phyloP scores from a whole-genome alignment of 441 rosid genomes.

The Brassica balearica region DNA sequence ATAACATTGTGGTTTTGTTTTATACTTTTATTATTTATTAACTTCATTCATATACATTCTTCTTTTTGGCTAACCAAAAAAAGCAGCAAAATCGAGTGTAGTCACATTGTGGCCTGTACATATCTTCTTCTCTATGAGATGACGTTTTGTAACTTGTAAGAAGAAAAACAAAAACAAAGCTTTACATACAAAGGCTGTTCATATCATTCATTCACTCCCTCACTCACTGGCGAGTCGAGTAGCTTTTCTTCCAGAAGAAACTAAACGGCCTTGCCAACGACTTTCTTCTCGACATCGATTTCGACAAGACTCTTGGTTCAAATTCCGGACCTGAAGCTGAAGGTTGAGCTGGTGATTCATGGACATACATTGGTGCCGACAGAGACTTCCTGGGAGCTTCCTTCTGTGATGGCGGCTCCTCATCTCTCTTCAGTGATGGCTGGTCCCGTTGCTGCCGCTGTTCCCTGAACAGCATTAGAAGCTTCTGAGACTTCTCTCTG shows the following conservation, averaged over 20 bases:
- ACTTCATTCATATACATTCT: background rate
- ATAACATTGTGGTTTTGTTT: background rate
- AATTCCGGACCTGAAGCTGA: constrained; percentile 30
- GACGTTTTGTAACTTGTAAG: constrained; percentile 11
- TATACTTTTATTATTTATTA: background rate
- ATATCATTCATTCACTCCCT: constrained; percentile 6
- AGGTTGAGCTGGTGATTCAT: constrained; percentile 42
- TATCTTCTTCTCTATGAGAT: constrained; percentile 16
- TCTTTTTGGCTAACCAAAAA: constrained; percentile 14
- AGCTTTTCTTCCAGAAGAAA: constrained; percentile 78
- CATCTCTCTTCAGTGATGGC: constrained; percentile 49
- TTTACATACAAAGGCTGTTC: constrained; percentile 31
- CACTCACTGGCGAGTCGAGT: constrained; percentile 64
- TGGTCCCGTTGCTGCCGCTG: constrained; percentile 93
- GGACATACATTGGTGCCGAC: constrained; percentile 35
- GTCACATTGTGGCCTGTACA: constrained; percentile 37
- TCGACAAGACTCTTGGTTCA: constrained; percentile 68
- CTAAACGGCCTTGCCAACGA: constrained; percentile 39
- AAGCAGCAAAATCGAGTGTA: constrained; percentile 37
- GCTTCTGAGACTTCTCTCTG: constrained; percentile 15
- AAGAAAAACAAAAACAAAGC: constrained; percentile 17
- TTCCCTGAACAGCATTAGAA: constrained; percentile 76
- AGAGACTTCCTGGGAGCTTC: constrained; percentile 48
- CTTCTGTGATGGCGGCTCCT: constrained; percentile 29
- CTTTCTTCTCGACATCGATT: constrained; percentile 77